Conservation (phyloP, 805 yeast genomes). For the Myxozyma melibiosi region DNA sequence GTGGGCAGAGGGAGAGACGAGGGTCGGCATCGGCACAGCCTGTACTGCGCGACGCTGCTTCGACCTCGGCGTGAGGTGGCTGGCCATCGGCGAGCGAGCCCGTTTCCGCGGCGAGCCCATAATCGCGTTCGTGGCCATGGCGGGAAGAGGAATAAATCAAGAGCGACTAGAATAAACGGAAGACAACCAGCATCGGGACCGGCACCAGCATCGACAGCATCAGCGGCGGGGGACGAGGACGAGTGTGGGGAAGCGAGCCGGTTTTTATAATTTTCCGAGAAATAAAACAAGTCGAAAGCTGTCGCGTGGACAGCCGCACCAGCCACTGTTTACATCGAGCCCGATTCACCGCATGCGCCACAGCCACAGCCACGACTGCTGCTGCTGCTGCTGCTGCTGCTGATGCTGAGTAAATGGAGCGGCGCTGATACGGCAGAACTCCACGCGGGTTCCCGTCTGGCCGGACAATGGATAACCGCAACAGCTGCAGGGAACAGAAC, state of each 20-base stretch:
- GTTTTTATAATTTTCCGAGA: too few relatives aligned
- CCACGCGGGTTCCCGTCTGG: too few relatives aligned
- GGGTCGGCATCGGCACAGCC: conserved; percentile 7
- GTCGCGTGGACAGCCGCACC: conserved; percentile 1
- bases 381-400: too few relatives aligned
- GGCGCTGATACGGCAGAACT: too few relatives aligned
- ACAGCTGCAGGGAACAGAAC: too few relatives aligned
- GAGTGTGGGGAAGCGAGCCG: too few relatives aligned
- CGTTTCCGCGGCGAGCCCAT: conserved; percentile 4
- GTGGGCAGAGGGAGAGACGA: background rate
- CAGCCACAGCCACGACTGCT: conserved; percentile 7
- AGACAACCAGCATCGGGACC: background rate
- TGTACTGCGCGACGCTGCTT: background rate
- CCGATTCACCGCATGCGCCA: background rate
- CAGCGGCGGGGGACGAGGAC: too few relatives aligned
- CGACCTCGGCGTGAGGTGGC: conserved; percentile 1
- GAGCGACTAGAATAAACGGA: too few relatives aligned
- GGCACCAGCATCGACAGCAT: background rate
- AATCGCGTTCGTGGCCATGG: conserved; percentile 1
- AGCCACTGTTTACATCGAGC: conserved; percentile 12
- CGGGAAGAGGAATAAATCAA: background rate
- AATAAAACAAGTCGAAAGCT: too few relatives aligned
- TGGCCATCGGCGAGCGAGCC: conserved; percentile 1
- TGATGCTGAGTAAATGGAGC: too few relatives aligned
- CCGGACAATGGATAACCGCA: too few relatives aligned